Evolutionary conservation across 2,329 filamentous ascomycete genomes (phyloP), one percentile per base, ranked within the genome.

Genomic region (Huntiella savannae): DNA sequence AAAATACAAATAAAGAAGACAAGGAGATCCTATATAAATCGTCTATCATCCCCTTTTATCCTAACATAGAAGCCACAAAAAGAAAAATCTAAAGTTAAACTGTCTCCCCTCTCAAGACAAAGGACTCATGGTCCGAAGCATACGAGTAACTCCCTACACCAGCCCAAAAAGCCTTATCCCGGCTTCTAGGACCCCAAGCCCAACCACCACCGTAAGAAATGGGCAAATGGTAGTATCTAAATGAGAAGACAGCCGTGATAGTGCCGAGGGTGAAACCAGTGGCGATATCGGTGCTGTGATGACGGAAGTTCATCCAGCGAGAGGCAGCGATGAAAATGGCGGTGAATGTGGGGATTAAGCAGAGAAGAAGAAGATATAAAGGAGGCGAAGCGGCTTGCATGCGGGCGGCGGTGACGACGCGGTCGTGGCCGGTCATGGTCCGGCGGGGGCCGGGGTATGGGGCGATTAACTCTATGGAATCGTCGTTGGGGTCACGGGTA

Each of bases 231-330:
- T 94, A 95, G 64, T 79, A 84, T 17, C 82, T 70, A 65, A 94
- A 94, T 3, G 78, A 73, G 54, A 88, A 76, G 58, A 78, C 77
- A 15, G 82, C 73, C 34, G 73, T 73, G 39, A 77, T 62, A 11
- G 79, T 70, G 6, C 88, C 88, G 51, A 95, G 80, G 10, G 82
- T 53, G 47, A 79, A 81, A n/a, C 88, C 88, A 52, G 82, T 84
- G 2, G 95, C 63, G 53, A 95, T 82, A 53, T 96, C 88, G 58
- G 94, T 88, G n/a, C 79, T 86, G 58, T 88, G 82, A 60, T 96
- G 88, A 35, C 83, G 77, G 63, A 79, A 92, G 60, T 95, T 79
- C 50, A 79, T 86, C 72, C 80, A 96, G 8, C 88, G 80, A 1
- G 84, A 88, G 22, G 78, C 75, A n/a, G 79, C 71, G 51, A 95